Percentiles rank a stretch among this genome's conserved stretches.
phyloP scores from a whole-genome alignment of 129 eudicot genomes.

The Flaveria linearis region DNA sequence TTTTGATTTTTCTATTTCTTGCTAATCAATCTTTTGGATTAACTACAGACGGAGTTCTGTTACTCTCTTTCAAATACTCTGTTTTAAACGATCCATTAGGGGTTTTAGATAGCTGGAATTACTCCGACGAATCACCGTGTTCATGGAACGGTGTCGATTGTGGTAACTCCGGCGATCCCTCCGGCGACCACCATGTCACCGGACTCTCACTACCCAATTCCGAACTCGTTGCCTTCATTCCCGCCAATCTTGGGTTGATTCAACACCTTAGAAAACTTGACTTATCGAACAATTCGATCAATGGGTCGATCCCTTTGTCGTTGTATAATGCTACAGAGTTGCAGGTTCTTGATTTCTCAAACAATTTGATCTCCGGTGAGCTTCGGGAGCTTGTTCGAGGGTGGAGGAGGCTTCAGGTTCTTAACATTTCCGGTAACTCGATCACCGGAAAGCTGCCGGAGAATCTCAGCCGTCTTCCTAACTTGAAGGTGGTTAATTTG shows the following conservation, averaged over 20 bases:
- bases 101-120: conserved; percentile 61
- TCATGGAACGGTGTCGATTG: conserved; percentile 79
- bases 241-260: conserved; percentile 68
- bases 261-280: conserved; percentile 50
- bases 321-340: conserved; percentile 50
- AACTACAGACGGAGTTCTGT: conserved; percentile 62
- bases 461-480: conserved; percentile 39
- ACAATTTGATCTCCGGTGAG: conserved; percentile 78
- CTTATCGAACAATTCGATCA: conserved; percentile 77
- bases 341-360: conserved; percentile 57
- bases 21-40: conserved; percentile 39
- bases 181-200: conserved; percentile 47
- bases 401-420: conserved; percentile 40
- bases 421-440: conserved; percentile 67
- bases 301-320: conserved; percentile 72
- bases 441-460: conserved; percentile 61
- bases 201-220: conserved; percentile 66
- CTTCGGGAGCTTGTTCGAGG: conserved; percentile 53
- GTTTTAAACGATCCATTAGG: conserved; percentile 65
- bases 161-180: conserved; percentile 31
- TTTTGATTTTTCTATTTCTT: conserved; percentile 32
- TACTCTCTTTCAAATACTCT: conserved; percentile 70
- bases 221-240: conserved; percentile 61
- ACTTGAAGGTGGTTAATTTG: conserved; percentile 57
- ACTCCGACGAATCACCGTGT: conserved; percentile 63